These are phyloP conservation scores for Chrysopogon serrulatus DNA, from an alignment of 176 grass and related monocot species.

Conservation along the genomic window DNA sequence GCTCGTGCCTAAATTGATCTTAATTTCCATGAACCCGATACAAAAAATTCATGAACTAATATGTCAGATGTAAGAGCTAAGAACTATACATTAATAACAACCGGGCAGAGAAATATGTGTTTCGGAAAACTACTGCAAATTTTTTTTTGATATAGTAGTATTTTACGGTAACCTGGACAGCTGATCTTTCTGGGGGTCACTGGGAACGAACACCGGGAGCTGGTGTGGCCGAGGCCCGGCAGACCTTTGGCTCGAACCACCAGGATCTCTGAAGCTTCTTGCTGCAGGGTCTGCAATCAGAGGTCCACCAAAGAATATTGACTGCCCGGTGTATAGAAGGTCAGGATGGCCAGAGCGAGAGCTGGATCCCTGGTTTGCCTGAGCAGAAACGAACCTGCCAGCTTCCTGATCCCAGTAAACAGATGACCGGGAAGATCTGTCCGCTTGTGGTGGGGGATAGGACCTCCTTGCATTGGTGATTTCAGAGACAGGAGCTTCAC, in stretches of 20 bases:
- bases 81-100: constrained; percentile 27
- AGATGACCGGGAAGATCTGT: constrained; percentile 54
- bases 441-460: not conserved
- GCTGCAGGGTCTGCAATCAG: constrained; percentile 41
- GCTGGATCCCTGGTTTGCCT: constrained; percentile 34
- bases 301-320: constrained; percentile 93
- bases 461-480: constrained; percentile 30
- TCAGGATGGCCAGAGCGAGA: constrained; percentile 41
- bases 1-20: constrained; percentile 19
- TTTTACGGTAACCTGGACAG: constrained; percentile 54
- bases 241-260: constrained; percentile 45
- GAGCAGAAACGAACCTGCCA: constrained; percentile 74
- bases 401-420: constrained; percentile 98
- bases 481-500: constrained; percentile 28
- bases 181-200: constrained; percentile 58
- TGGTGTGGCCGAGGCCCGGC: constrained; percentile 48
- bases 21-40: not conserved
- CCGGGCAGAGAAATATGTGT: not conserved
- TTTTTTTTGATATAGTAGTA: not conserved
- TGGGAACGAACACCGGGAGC: constrained; percentile 71
- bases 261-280: constrained; percentile 66
- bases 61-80: constrained; percentile 31
- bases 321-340: constrained; percentile 71
- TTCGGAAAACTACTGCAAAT: not conserved
- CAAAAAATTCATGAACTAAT: not conserved